Conservation (phyloP, 306 rosid genomes). For the Ziziphus jujuba region DNA sequence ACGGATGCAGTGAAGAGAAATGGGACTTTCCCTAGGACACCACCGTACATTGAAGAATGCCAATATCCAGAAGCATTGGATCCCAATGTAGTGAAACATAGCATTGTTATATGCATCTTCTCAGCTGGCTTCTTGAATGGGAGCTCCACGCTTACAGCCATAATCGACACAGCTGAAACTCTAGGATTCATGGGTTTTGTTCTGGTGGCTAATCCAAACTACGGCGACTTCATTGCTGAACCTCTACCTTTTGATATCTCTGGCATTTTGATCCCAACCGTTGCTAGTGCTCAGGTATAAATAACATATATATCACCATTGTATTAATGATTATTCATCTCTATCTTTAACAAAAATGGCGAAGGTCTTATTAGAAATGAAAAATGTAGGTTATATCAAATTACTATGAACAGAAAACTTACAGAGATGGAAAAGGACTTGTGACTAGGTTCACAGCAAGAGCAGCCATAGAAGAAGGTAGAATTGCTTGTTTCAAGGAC, state of each 20-base stretch:
- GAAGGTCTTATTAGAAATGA: background rate
- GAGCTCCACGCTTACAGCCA: slow-evolving; percentile 59
- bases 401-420: slow-evolving; percentile 57
- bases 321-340: background rate
- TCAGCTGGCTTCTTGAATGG: slow-evolving; percentile 65
- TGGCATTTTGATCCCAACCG: slow-evolving; percentile 63
- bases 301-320: background rate
- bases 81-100: slow-evolving; percentile 38
- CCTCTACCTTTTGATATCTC: slow-evolving; percentile 64
- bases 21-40: slow-evolving; percentile 47
- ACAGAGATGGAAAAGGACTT: slow-evolving; percentile 48
- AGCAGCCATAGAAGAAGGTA: slow-evolving; percentile 73
- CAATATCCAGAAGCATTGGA: slow-evolving; percentile 77
- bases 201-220: slow-evolving; percentile 62
- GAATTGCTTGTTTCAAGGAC: slow-evolving; percentile 56
- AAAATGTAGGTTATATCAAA: slow-evolving; percentile 46
- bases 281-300: slow-evolving; percentile 63
- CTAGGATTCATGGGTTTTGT: slow-evolving; percentile 55
- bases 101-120: slow-evolving; percentile 70
- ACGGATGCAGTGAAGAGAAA: slow-evolving; percentile 62
- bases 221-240: slow-evolving; percentile 69
- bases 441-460: slow-evolving; percentile 40
- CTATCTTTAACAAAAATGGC: background rate
- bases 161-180: slow-evolving; percentile 52
- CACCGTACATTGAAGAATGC: slow-evolving; percentile 67